Base-by-base conservation (phyloP, 2,329 filamentous ascomycete species). In the Dendryphion nanum region DNA sequence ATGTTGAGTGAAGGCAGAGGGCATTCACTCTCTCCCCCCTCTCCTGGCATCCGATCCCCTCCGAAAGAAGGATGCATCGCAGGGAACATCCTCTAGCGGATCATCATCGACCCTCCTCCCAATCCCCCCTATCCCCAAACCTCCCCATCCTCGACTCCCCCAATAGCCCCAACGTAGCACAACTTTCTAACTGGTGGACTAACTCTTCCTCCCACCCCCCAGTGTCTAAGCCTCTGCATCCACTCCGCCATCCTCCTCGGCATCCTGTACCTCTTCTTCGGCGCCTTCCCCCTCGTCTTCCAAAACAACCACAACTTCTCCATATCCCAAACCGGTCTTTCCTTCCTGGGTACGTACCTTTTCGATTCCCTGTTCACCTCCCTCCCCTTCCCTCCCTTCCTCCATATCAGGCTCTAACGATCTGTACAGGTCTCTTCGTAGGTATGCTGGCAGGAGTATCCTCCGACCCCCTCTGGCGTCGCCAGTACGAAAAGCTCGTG, bases 181-280 rank as follows among this genome's bases (percentile, higher is more conserved):
- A n/a, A n/a, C n/a, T n/a, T n/a, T n/a, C n/a, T n/a, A n/a, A n/a
- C n/a, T n/a, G n/a, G n/a, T n/a, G n/a, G n/a, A n/a, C n/a, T n/a
- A n/a, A n/a, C n/a, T n/a, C n/a, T n/a, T n/a, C n/a, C n/a, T n/a
- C n/a, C n/a, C n/a, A n/a, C n/a, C n/a, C n/a, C n/a, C n/a, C n/a
- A 68, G 63, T 86, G 83, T 42, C 71, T 93, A 40, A 81, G 82
- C 50, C 79, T 96, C 18, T 93, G 89, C 64, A 68, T 93, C 16
- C 86, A 90, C 52, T 87, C 86, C 1, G 88, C 89, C 26, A 79
- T 96, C 37, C 71, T 95, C n/a, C 74, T 95, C 6, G 90, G 89
- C 4, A 85, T 95, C 30, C 70, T 95, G 2, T 95, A 95, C 60
- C 79, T 95, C 26, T 95, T 53, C 40, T 94, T 95, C 61, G 89